Conservation (phyloP, 345 rosid genomes). For the Boechera retrofracta region DNA sequence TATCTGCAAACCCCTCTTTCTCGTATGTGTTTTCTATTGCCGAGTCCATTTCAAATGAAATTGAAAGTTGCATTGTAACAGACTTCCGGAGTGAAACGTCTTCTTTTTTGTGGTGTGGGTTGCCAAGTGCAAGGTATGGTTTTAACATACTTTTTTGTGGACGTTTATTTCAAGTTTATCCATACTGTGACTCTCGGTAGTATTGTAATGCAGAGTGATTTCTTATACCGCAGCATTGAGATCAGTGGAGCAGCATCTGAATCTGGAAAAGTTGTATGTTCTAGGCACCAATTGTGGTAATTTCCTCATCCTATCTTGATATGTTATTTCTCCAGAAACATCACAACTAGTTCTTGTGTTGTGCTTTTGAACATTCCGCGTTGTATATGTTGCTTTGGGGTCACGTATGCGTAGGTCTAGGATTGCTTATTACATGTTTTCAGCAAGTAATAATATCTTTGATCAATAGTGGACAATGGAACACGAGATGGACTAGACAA, state of each 20-base stretch:
- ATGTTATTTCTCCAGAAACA: neutral
- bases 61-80: constrained; percentile 38
- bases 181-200: constrained; percentile 61
- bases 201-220: constrained; percentile 92
- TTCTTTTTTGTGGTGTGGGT: constrained; percentile 97
- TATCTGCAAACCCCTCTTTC: constrained; percentile 33
- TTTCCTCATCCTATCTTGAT: constrained; percentile 19
- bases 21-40: constrained; percentile 5
- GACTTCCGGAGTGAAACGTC: constrained; percentile 95
- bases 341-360: neutral
- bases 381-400: constrained; percentile 11
- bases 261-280: constrained; percentile 92
- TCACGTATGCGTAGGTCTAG: neutral
- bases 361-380: neutral
- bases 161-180: constrained; percentile 37
- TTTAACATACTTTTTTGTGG: constrained; percentile 19
- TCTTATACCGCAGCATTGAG: constrained; percentile 93
- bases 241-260: constrained; percentile 84
- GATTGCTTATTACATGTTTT: constrained; percentile 11
- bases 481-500: constrained; percentile 95
- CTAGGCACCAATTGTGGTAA: constrained; percentile 98
- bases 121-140: constrained; percentile 94
- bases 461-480: constrained; percentile 88
- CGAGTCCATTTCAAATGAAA: neutral
- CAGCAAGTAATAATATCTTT: constrained; percentile 22